Percentiles rank a stretch among this genome's conserved stretches.
Evolutionary conservation across 2,329 filamentous ascomycete species (phyloP).

Genomic region (Scedosporium apiospermum): DNA sequence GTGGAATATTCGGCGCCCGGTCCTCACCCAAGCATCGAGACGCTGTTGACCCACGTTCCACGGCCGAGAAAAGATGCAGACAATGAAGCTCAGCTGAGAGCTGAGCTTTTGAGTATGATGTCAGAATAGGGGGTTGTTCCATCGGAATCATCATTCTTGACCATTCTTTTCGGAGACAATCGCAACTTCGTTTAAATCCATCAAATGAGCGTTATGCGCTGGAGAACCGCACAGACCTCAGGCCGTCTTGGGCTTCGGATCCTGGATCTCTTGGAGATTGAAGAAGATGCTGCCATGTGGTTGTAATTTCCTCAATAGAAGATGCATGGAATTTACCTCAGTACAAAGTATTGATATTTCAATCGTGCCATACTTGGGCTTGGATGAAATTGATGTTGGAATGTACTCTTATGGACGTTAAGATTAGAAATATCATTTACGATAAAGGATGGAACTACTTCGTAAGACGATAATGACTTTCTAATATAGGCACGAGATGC

Average conservation of each 20-base stretch:
- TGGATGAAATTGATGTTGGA: too few relatives aligned
- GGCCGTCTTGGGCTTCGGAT: not conserved
- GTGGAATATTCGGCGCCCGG: not conserved
- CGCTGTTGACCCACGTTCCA: too few relatives aligned
- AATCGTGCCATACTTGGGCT: too few relatives aligned
- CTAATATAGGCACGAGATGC: not conserved
- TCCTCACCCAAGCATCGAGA: not conserved
- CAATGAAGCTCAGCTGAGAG: too few relatives aligned
- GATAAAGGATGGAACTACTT: too few relatives aligned
- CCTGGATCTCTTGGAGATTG: not conserved
- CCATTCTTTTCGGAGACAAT: not conserved
- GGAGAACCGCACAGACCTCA: not conserved
- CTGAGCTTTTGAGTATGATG: not conserved
- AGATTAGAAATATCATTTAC: too few relatives aligned
- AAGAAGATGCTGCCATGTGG: not conserved
- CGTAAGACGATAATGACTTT: too few relatives aligned
- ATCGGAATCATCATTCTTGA: not conserved
- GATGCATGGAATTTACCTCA: too few relatives aligned
- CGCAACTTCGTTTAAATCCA: not conserved
- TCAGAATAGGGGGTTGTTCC: not conserved
- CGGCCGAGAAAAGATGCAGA: too few relatives aligned
- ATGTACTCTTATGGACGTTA: too few relatives aligned
- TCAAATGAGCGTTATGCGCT: not conserved
- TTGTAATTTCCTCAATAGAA: too few relatives aligned
- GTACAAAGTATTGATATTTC: too few relatives aligned